phyloP scores from a whole-genome alignment of 129 eudicot genomes.

The Tanacetum coccineum region DNA sequence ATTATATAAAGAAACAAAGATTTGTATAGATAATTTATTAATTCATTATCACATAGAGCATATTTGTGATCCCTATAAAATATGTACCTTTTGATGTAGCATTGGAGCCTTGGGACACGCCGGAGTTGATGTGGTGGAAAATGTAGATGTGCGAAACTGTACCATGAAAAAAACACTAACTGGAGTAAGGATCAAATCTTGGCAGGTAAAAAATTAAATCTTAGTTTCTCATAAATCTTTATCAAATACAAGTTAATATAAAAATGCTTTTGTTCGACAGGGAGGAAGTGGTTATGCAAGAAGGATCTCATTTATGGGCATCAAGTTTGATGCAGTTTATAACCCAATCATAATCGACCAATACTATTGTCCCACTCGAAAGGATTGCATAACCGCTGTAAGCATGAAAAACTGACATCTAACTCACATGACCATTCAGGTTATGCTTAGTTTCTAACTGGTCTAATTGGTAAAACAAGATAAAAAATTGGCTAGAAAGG shows the following conservation, averaged over 20 bases:
- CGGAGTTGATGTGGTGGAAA: conserved; percentile 56
- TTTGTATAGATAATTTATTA: not conserved
- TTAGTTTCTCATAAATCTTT: not conserved
- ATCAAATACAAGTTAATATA: not conserved
- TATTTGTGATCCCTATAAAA: not conserved
- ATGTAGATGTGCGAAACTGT: conserved; percentile 53
- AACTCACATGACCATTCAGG: no score
- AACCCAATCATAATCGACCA: conserved; percentile 70
- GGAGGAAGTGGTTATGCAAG: conserved; percentile 73
- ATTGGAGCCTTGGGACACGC: conserved; percentile 66
- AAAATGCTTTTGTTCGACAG: conserved; percentile 23
- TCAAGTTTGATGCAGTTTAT: conserved; percentile 44
- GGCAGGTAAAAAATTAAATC: conserved; percentile 40
- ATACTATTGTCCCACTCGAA: conserved; percentile 51
- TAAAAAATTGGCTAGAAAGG: no score
- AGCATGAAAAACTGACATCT: conserved; percentile 16
- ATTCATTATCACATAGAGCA: not conserved
- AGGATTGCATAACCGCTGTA: conserved; percentile 41
- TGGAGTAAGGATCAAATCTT: conserved; percentile 63
- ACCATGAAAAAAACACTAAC: conserved; percentile 51
- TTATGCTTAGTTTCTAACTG: no score
- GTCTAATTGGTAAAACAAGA: no score
- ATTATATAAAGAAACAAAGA: not conserved
- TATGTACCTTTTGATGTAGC: conserved; percentile 31
- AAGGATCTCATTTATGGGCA: conserved; percentile 52